Evolutionary conservation across 108 stramenopile genomes (phyloP).

Genomic region (Cylindrotheca closterium): DNA sequence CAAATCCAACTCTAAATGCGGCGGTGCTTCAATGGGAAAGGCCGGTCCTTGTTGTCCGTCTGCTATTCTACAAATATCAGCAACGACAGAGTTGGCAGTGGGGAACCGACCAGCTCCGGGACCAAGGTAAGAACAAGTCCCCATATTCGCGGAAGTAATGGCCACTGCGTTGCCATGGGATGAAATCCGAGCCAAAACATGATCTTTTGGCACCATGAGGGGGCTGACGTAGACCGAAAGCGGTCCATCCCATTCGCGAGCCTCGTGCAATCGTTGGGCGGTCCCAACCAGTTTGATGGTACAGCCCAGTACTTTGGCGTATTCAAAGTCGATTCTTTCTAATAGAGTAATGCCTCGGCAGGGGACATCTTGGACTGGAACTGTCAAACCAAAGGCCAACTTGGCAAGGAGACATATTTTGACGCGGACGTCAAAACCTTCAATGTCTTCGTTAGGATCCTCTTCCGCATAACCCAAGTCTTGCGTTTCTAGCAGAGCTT

Average conservation of each 20-base stretch:
- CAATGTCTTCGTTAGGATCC: constrained; percentile 86
- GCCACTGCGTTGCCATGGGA: constrained; percentile 80
- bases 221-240: constrained; percentile 85
- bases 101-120: constrained; percentile 93
- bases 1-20: constrained; percentile 58
- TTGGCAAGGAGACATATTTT: constrained; percentile 90
- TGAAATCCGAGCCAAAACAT: constrained; percentile 63
- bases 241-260: constrained; percentile 59
- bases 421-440: constrained; percentile 90
- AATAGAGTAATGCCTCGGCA: constrained; percentile 82
- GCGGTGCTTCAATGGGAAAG: constrained; percentile 33
- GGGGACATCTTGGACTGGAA: constrained; percentile 60
- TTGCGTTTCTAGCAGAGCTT: constrained; percentile 72
- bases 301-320: constrained; percentile 77
- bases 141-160: constrained; percentile 74
- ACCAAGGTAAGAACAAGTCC: constrained; percentile 67
- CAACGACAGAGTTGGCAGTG: constrained; percentile 93
- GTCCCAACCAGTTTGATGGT: constrained; percentile 94
- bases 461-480: constrained; percentile 80
- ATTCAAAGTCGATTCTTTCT: constrained; percentile 77
- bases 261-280: constrained; percentile 59
- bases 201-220: constrained; percentile 59
- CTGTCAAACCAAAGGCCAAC: constrained; percentile 83
- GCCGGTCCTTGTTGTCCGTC: constrained; percentile 25
- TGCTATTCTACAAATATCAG: constrained; percentile 84